These are phyloP conservation scores for Fraxinus latifolia DNA, from an alignment of 305 asterid species.

Conservation along the genomic window DNA sequence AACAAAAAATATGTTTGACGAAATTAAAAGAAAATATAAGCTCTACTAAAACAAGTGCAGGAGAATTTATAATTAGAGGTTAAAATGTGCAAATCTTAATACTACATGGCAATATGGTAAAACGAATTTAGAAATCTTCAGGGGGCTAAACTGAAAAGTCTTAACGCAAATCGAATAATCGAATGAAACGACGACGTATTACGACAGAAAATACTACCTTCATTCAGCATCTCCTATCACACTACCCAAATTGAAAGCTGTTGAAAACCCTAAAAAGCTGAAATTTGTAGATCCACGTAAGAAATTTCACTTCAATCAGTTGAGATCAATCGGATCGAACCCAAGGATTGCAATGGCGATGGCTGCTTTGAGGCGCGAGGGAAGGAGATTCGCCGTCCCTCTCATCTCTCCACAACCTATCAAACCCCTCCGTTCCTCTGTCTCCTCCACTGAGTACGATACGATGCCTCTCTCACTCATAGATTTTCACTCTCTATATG, in stretches of 20 bases:
- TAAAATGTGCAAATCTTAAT: background rate
- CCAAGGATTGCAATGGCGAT: constrained; percentile 57
- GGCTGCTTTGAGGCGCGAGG: constrained; percentile 87
- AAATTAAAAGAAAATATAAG: too few species aligned
- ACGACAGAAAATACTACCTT: background rate
- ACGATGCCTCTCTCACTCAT: background rate
- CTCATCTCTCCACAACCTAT: constrained; percentile 46
- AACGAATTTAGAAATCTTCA: background rate
- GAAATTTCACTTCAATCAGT: background rate
- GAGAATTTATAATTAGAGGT: background rate
- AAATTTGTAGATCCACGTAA: constrained; percentile 16
- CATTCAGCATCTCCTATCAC: background rate
- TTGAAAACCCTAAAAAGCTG: constrained; percentile 32
- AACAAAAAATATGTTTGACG: background rate
- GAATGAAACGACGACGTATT: background rate
- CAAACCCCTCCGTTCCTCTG: constrained; percentile 57
- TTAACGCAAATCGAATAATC: background rate
- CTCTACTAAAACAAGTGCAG: background rate
- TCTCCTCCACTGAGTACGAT: constrained; percentile 52
- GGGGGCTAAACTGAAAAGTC: background rate
- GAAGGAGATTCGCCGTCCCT: constrained; percentile 70
- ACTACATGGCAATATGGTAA: background rate
- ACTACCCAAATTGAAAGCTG: background rate
- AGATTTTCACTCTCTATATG: background rate
- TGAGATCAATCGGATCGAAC: constrained; percentile 13